Evolutionary conservation across 202 grass and related monocot genomes (phyloP), one percentile per base, ranked within the genome.

Genomic region (Setaria italica): DNA sequence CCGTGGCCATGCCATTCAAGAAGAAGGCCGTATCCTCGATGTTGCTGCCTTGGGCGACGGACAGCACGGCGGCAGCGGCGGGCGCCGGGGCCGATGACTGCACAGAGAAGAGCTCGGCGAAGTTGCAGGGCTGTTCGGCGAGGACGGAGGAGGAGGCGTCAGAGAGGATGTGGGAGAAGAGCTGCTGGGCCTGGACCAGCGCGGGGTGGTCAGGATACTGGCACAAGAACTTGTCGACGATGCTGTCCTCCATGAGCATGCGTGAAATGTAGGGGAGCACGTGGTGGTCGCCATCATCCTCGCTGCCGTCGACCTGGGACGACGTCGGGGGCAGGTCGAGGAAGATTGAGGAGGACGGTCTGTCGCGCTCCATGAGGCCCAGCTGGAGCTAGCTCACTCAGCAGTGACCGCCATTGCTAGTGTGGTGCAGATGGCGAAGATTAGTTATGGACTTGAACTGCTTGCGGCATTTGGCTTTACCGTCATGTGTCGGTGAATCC

Each of bases 201-300:
- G 69, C 69, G 3, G 69, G 69, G 45, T 72, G 69, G 69, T 72
- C 70, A 17, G 70, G 47, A 29, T 51, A 16, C 47, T 73, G 46
- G 47, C 1, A 51, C 21, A 72, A 51, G 47, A 51, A 73, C 47
- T 73, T 30, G 3, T 49, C 69, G 45, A 72, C 12, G 69, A 13
- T 14, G 60, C 6, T 30, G 13, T 64, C 57, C 15, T 33, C 32
- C 79, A 57, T 58, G 9, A 72, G 70, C 46, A 73, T 73, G 70
- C 70, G 70, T 13, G 70, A 51, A 13, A 73, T 73, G 70, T 16
- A 17, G 70, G 70, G 45, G 46, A 72, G 45, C 48, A 51, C 25
- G 9, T 2, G 20, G n/a, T 17, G 20, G n/a, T 17, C 30, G 13
- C 30, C 43, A 46, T 46, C 25, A n/a, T 51, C 70, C 14, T 73